Evolutionary conservation across 2,329 filamentous ascomycete genomes (phyloP).

Genomic region (Xylaria multiplex): DNA sequence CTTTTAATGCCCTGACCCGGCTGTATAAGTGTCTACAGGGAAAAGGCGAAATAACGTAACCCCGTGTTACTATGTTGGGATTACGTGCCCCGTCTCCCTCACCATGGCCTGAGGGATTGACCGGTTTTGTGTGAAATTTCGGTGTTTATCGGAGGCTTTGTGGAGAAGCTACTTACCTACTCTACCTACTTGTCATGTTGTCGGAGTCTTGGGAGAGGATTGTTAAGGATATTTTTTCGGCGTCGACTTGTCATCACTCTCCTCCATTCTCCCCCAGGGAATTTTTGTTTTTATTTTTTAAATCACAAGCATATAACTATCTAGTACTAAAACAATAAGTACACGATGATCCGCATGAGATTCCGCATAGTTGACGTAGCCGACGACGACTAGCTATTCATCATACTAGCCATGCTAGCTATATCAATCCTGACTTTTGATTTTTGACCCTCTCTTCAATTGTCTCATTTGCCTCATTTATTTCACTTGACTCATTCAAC

Average conservation of each 20-base stretch:
- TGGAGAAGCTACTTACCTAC: neutral
- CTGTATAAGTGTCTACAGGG: constrained; percentile 39
- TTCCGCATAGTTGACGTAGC: no score
- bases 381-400: no score
- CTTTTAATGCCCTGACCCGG: constrained; percentile 32
- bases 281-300: neutral
- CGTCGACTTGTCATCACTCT: constrained; percentile 7
- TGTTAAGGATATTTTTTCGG: constrained; percentile 15
- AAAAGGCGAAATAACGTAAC: neutral
- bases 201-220: constrained; percentile 28
- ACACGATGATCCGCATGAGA: neutral
- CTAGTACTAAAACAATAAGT: constrained; percentile 9
- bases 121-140: constrained; percentile 1
- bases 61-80: constrained; percentile 1
- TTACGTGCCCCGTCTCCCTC: neutral
- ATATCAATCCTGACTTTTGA: no score
- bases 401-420: no score
- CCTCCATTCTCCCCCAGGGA: neutral
- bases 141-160: constrained; percentile 20
- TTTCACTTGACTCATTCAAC: no score
- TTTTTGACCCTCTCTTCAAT: no score
- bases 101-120: neutral
- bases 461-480: no score
- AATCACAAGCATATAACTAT: neutral
- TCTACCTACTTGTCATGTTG: neutral